These are phyloP conservation scores for Paratinospora sagittata DNA, from an alignment of 164 flowering plant species.

Conservation along the genomic window DNA sequence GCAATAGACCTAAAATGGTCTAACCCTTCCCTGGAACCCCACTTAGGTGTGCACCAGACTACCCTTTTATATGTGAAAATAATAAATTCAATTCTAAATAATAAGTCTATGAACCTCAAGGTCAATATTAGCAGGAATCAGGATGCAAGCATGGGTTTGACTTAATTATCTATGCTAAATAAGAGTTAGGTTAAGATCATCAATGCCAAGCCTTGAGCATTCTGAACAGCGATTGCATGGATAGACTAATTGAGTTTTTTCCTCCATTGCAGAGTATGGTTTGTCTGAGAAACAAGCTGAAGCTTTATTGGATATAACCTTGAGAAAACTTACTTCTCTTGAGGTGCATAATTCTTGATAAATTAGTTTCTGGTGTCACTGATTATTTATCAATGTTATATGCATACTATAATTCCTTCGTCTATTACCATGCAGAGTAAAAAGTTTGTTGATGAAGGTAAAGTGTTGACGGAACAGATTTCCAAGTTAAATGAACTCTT, in stretches of 20 bases:
- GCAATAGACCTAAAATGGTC: too few relatives aligned
- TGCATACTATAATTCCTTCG: not conserved
- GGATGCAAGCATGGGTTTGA: too few relatives aligned
- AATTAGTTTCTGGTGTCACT: not conserved
- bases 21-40: too few relatives aligned
- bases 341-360: constrained; percentile 47
- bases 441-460: constrained; percentile 67
- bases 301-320: constrained; percentile 78
- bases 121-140: too few relatives aligned
- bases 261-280: constrained; percentile 45
- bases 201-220: not conserved
- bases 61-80: too few relatives aligned
- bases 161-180: too few relatives aligned
- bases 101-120: too few relatives aligned
- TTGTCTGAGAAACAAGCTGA: constrained; percentile 94
- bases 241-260: not conserved
- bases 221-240: not conserved
- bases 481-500: constrained; percentile 62
- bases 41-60: too few relatives aligned
- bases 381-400: not conserved
- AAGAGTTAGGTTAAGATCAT: not conserved
- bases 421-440: constrained; percentile 46
- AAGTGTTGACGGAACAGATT: constrained; percentile 63
- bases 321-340: constrained; percentile 69
- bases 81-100: too few relatives aligned